Conservation (phyloP, 495 filamentous ascomycete species). For the Jackrogersella minutella region DNA sequence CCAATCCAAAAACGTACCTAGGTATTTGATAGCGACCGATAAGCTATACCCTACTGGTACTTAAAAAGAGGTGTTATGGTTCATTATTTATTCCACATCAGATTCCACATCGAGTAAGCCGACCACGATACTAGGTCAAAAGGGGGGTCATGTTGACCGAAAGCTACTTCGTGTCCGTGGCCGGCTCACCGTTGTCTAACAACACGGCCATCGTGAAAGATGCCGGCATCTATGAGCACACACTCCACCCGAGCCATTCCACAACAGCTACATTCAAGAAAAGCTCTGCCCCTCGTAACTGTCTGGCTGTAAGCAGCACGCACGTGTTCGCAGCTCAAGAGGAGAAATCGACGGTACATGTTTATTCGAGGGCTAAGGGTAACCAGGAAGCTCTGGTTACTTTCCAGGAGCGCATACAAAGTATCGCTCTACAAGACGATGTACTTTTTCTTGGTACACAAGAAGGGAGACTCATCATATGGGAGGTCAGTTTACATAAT, state of each 20-base stretch:
- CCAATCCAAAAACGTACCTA: conserved; percentile 6
- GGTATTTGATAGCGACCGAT: background rate
- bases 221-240: conserved; percentile 84
- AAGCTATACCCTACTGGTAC: background rate
- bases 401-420: conserved; percentile 84
- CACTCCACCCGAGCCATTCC: conserved; percentile 74
- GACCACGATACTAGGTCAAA: conserved; percentile 8
- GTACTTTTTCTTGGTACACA: conserved; percentile 85
- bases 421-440: conserved; percentile 68
- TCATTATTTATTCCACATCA: background rate
- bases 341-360: conserved; percentile 90
- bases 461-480: conserved; percentile 84
- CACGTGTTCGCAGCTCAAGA: conserved; percentile 92
- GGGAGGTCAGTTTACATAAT: conserved; percentile 74
- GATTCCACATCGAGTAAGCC: background rate
- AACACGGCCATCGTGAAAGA: conserved; percentile 74
- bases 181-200: conserved; percentile 67
- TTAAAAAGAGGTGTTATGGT: background rate
- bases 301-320: conserved; percentile 79
- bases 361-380: conserved; percentile 82
- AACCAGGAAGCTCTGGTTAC: conserved; percentile 87
- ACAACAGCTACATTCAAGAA: conserved; percentile 88
- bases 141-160: conserved; percentile 75
- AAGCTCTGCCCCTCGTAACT: conserved; percentile 79
- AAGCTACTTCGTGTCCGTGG: conserved; percentile 78